These are phyloP conservation scores for Marasmius tenuissimus DNA, from an alignment of 1,284 basidiomycete species.

Conservation along the genomic window DNA sequence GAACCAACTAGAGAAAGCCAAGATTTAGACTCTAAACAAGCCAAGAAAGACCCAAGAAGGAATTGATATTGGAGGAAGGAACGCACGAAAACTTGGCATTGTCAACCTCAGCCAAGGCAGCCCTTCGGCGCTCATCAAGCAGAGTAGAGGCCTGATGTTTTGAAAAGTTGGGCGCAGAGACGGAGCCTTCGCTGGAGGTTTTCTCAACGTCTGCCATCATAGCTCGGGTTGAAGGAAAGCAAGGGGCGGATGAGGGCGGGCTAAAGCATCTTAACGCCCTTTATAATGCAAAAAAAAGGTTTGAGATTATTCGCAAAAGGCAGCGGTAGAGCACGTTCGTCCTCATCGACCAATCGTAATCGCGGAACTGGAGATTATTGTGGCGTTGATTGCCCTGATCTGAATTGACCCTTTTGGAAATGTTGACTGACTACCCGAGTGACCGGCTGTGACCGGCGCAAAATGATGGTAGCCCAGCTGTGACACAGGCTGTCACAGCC, in stretches of 20 bases:
- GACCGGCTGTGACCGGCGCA: too few species aligned
- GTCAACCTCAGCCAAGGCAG: constrained; percentile 75
- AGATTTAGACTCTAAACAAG: not conserved
- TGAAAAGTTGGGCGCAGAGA: constrained; percentile 40
- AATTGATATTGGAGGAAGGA: not conserved
- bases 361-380: not conserved
- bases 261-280: constrained; percentile 4
- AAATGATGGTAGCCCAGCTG: too few species aligned
- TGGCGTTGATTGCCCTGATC: not conserved
- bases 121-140: constrained; percentile 59
- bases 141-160: constrained; percentile 24
- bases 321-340: not conserved
- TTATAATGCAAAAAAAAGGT: not conserved
- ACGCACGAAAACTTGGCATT: constrained; percentile 70
- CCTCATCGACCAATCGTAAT: not conserved
- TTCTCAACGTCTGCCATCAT: constrained; percentile 48
- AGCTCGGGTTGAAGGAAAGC: not conserved
- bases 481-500: too few species aligned
- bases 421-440: too few species aligned
- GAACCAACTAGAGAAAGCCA: constrained; percentile 45
- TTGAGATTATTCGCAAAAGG: not conserved
- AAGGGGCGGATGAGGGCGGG: not conserved
- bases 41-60: constrained; percentile 1
- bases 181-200: constrained; percentile 55
- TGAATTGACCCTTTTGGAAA: too few species aligned